These are phyloP conservation scores for Kwoniella dejecticola DNA, from an alignment of 768 basidiomycete species.

Conservation along the genomic window DNA sequence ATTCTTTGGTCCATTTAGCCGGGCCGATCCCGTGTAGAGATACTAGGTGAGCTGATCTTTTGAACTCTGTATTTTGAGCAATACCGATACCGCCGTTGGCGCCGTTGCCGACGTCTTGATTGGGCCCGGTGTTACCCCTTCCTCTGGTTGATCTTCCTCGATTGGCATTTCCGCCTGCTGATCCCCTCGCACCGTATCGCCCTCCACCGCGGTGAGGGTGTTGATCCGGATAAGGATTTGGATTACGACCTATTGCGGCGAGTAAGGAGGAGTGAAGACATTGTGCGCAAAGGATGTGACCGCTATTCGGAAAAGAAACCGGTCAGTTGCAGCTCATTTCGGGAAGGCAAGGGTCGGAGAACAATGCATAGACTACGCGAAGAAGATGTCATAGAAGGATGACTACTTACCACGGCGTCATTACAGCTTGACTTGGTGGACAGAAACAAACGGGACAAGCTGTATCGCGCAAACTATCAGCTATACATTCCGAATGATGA, in stretches of 20 bases:
- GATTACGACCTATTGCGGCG: constrained; percentile 38
- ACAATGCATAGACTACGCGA: neutral
- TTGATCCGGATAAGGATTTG: constrained; percentile 31
- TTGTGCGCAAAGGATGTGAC: constrained; percentile 43
- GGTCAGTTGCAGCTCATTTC: too few species aligned
- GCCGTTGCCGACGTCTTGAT: too few species aligned
- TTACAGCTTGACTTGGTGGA: constrained; percentile 31
- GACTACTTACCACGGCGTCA: constrained; percentile 39
- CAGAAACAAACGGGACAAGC: constrained; percentile 48
- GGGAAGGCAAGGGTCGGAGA: too few species aligned
- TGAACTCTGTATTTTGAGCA: neutral
- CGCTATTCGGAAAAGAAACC: constrained; percentile 20
- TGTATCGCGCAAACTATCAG: constrained; percentile 6
- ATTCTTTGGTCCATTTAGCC: constrained; percentile 26
- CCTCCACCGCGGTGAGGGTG: neutral
- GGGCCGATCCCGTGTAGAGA: constrained; percentile 18
- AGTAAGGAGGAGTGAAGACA: constrained; percentile 41
- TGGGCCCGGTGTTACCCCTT: neutral
- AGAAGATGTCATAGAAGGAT: neutral
- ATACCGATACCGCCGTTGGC: too few species aligned
- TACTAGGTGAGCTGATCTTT: neutral
- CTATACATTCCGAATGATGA: neutral
- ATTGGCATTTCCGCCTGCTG: constrained; percentile 10
- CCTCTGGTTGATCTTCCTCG: constrained; percentile 6
- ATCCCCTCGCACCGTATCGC: constrained; percentile 11